A percentile compares a stretch with the other conserved stretches of the same genome.
These are phyloP conservation scores for Kuraishia ogatae DNA, from an alignment of 805 yeast species.

Conservation along the genomic window DNA sequence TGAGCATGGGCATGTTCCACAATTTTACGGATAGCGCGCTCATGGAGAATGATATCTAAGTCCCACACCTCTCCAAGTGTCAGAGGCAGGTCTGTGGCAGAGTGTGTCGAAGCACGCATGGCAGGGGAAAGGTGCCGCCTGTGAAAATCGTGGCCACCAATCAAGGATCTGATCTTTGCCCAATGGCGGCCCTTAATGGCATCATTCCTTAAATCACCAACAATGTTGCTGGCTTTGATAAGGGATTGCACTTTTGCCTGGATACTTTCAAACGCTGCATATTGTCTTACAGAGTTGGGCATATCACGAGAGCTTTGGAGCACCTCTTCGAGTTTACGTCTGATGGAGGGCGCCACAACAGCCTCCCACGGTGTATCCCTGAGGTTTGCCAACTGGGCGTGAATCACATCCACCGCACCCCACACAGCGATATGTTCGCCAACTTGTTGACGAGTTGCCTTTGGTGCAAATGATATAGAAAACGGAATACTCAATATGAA, in stretches of 20 bases:
- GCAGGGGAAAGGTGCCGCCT: too few relatives aligned
- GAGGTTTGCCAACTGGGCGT: conserved; percentile 35
- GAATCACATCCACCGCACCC: conserved; percentile 46
- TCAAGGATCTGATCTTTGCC: conserved; percentile 20
- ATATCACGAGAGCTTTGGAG: conserved; percentile 35
- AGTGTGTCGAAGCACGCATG: too few relatives aligned
- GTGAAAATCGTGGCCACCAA: not conserved
- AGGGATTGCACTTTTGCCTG: conserved; percentile 33
- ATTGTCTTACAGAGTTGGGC: conserved; percentile 55
- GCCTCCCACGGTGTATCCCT: conserved; percentile 39
- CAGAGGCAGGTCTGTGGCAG: conserved; percentile 3
- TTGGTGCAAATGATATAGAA: conserved; percentile 18
- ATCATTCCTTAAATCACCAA: conserved; percentile 43
- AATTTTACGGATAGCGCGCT: conserved; percentile 34
- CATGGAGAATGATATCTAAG: conserved; percentile 39
- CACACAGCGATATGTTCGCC: conserved; percentile 53
- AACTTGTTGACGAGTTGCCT: conserved; percentile 36
- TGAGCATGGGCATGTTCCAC: conserved; percentile 68
- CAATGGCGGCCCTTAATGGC: conserved; percentile 63
- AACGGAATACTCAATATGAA: conserved; percentile 24
- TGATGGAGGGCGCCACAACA: conserved; percentile 33
- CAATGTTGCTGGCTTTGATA: conserved; percentile 26
- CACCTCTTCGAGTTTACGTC: conserved; percentile 42
- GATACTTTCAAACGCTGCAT: conserved; percentile 59
- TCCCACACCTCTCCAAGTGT: conserved; percentile 56